A percentile compares a stretch with the other conserved stretches of the same genome.
Evolutionary conservation across 202 grass and related monocot species (phyloP).

Genomic region (Brachypodium distachyon): DNA sequence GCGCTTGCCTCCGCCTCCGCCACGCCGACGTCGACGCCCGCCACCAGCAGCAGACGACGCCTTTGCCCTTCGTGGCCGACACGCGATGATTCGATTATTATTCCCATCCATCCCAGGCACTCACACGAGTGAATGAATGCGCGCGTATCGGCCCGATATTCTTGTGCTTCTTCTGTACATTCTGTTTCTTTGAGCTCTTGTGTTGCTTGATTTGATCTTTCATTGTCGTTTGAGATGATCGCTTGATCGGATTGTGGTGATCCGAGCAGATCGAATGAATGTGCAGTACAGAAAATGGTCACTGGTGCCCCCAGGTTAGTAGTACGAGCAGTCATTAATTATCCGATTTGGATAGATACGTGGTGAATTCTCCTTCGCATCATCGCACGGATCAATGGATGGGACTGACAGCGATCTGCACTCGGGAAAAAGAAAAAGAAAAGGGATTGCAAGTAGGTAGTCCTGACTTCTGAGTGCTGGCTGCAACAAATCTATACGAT

Average conservation of each 20-base stretch:
- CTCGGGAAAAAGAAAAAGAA: background rate
- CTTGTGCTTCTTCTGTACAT: background rate
- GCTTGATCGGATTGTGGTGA: no score
- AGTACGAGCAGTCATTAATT: background rate
- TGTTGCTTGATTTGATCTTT: background rate
- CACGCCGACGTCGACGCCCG: background rate
- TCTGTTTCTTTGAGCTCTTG: background rate
- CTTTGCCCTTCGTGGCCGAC: background rate
- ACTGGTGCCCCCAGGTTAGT: background rate
- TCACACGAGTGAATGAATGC: background rate
- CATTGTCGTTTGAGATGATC: background rate
- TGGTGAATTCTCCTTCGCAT: background rate
- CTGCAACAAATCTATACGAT: background rate
- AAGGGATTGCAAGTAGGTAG: background rate
- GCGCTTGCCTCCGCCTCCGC: conserved; percentile 3
- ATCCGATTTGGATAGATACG: background rate
- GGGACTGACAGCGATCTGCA: background rate
- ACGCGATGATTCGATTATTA: no score
- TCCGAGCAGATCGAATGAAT: no score
- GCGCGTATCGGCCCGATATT: background rate
- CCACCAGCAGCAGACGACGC: background rate
- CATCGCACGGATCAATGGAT: no score
- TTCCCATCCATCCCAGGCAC: no score
- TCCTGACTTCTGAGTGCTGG: background rate
- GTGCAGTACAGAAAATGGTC: no score